Base-by-base conservation (phyloP, 192 early-diverging fungal species). In the Coemansia sp. region DNA sequence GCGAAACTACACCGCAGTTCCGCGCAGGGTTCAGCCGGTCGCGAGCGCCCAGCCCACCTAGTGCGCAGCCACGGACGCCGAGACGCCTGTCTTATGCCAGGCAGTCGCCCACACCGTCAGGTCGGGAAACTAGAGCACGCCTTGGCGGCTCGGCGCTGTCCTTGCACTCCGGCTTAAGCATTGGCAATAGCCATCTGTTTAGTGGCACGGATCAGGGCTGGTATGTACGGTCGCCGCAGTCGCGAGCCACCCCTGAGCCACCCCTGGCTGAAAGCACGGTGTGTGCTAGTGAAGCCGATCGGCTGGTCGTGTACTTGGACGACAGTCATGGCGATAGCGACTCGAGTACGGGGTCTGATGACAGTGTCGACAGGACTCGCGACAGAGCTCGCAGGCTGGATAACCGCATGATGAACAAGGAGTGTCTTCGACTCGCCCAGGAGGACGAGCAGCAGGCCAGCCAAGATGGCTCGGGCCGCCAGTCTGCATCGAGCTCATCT, bases 31-130 rank as follows among this genome's bases (percentile, higher is more conserved):
- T 81, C 31, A 71, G 68, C 61, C 27, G 79, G 22, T 81, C 79
- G 47, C 71, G 71, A 6, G 79, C 79, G 6, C 79, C 79, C n/a
- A 81, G 79, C 18, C 79, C 79, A 15, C 79, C 79, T 3, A 73
- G 67, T 41, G 51, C 70, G 1, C 71, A 70, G 18, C 71, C 71
- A 18, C 62, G 47, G 24, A 69, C 74, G 16, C 61, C 68, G 4
- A 57, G 70, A 44, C 20, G 34, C 16, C 43, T 46, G 22, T 46
- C 68, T 11, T 51, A 40, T 13, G 55, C 47, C 36, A 57, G 64
- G 1, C 46, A 46, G 11, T 42, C 54, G 9, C 33, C 60, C 13
- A 22, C 36, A 6, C 49, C 54, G 12, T 60, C 54, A 5, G 71
- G 65, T n/a, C 18, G 7, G 13, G 47, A 47, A 4, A 22, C 16